phyloP scores from a whole-genome alignment of 805 yeast genomes.

The Brettanomyces bruxellensis region DNA sequence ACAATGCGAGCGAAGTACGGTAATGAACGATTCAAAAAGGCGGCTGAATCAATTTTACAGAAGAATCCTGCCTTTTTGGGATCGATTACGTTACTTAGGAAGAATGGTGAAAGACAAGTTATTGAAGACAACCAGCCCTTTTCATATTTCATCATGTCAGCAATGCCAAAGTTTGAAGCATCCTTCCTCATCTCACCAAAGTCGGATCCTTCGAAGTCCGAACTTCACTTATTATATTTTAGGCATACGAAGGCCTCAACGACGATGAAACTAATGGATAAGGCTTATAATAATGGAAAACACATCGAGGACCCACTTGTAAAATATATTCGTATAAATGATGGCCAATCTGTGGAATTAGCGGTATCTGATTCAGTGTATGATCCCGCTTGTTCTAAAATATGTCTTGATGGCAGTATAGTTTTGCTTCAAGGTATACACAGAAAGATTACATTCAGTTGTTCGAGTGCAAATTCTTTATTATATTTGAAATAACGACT shows the following conservation, averaged over 20 bases:
- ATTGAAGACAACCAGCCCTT: slow-evolving; percentile 29
- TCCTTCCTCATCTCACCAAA: slow-evolving; percentile 55
- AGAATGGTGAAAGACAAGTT: background rate
- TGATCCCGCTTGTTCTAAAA: slow-evolving; percentile 33
- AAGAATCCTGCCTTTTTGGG: slow-evolving; percentile 47
- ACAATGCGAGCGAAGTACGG: slow-evolving; percentile 54
- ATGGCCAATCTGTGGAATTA: slow-evolving; percentile 10
- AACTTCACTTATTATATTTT: slow-evolving; percentile 40
- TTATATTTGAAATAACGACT: no score
- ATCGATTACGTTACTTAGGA: slow-evolving; percentile 7
- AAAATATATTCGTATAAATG: slow-evolving; percentile 29
- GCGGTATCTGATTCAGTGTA: slow-evolving; percentile 16
- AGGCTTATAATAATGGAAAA: slow-evolving; percentile 47
- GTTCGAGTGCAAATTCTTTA: background rate
- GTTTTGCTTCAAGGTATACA: slow-evolving; percentile 13
- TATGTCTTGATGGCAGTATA: slow-evolving; percentile 64
- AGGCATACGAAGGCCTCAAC: slow-evolving; percentile 23
- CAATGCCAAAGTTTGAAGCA: slow-evolving; percentile 49
- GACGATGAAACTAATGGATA: slow-evolving; percentile 45
- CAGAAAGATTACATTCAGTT: slow-evolving; percentile 2
- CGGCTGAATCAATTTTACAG: slow-evolving; percentile 48
- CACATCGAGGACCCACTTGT: slow-evolving; percentile 46
- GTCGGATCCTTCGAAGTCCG: slow-evolving; percentile 34
- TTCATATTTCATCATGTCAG: slow-evolving; percentile 52
- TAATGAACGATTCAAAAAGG: slow-evolving; percentile 54